Evolutionary conservation across 345 rosid species (phyloP).

Genomic region (Mangifera indica): DNA sequence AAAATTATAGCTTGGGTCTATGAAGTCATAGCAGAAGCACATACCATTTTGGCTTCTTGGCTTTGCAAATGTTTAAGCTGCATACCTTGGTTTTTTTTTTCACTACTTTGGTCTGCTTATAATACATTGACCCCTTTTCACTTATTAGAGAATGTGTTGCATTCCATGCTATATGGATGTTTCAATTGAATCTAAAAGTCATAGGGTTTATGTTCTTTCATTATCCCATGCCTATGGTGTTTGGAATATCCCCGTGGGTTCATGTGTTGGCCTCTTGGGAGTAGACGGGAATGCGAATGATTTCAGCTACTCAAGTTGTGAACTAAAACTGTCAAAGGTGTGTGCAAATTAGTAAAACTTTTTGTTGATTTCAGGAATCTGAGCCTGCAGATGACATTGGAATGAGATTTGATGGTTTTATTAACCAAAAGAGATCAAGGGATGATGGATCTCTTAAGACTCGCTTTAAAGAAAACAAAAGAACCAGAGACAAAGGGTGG

Average conservation of each 20-base stretch:
- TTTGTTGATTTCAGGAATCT: no score
- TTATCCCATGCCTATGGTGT: neutral
- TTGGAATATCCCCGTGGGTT: neutral
- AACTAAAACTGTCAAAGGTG: neutral
- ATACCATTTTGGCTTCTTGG: neutral
- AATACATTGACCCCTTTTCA: constrained; percentile 4
- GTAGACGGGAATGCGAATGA: neutral
- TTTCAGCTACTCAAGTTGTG: constrained; percentile 4
- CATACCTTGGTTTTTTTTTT: no score
- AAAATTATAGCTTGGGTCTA: neutral
- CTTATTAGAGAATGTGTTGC: neutral
- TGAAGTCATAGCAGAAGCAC: neutral
- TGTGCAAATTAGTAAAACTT: no score
- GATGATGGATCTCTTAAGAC: no score
- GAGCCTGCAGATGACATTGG: no score
- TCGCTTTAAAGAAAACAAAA: no score
- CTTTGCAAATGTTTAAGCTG: neutral
- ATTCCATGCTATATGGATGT: neutral
- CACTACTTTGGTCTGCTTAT: neutral
- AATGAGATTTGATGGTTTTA: no score
- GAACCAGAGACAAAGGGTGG: neutral
- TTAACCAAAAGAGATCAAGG: no score
- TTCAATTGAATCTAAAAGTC: neutral
- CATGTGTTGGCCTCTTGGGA: neutral
- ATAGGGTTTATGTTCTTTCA: neutral